Evolutionary conservation across 306 rosid genomes (phyloP), one percentile per base, ranked within the genome.

Genomic region (Castanopsis chinensis): DNA sequence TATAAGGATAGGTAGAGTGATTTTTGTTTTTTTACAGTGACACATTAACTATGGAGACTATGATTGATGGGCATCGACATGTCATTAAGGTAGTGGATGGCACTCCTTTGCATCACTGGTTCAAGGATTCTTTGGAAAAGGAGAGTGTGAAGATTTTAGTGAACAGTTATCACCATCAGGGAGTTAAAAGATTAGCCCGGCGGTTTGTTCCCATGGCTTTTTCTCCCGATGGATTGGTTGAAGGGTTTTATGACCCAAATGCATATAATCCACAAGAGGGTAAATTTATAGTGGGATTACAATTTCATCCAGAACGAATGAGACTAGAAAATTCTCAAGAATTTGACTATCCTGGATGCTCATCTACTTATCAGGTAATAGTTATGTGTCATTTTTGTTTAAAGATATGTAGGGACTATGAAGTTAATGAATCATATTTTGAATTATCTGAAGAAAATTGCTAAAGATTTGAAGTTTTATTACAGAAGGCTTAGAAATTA

Each of bases 111-210:
- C 86, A 88, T 80, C 68, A 68, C 19, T 92, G 98, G 98, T 92
- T 94, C 57, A 80, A 82, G 77, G 97, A 91, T 58, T 91, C 93
- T 27, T 71, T 92, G 81, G 91, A 83, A 43, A 88, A 78, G 1
- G 86, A 56, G 52, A 75, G 78, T 55, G 85, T 85, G 95, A 87
- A 89, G 79, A 91, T 94, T 83, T 59, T 25, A 76, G 97, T 94
- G 4, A 92, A 94, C 75, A 94, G 98, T 57, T 94, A 94, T 86
- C 98, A 94, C 71, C 98, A 94, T 81, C 97, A 94, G 80, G 98
- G 98, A 4, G 91, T 94, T 9, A 92, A 91, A 88, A 90, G 84
- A 84, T 73, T 94, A 71, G 95, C 98, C 17, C 93, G 86, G 73
- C 88, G 97, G 37, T 92, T 92, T 81, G 90, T 88, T 9, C 95